Base-by-base conservation (phyloP, 164 flowering plant species). In the Stephania cephalantha region DNA sequence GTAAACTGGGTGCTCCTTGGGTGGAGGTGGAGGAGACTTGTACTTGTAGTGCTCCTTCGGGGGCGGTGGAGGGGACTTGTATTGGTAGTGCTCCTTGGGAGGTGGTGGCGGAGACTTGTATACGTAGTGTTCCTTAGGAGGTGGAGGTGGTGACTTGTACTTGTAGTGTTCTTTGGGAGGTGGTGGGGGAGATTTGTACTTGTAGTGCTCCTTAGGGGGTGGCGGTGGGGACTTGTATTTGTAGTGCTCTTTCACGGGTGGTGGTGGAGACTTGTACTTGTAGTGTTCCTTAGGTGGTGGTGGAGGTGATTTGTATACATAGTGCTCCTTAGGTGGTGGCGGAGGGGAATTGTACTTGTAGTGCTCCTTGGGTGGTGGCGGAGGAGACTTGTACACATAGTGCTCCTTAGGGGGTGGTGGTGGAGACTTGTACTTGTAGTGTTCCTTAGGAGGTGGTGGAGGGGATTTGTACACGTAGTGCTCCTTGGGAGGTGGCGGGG, bases 1-100 rank as follows among this genome's bases (percentile, higher is more conserved):
- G 18, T 55, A 73, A 8, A 68, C 46, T n/a, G 79, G 79, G 17
- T 55, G 63, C 17, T 55, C 63, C 63, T 55, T 55, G 15, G 79
- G 79, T 6, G 79, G 75, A 30, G 71, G 74, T 7, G 63, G 63
- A 15, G 63, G 63, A 15, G 78, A 70, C 69, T 76, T 61, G 72
- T 75, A 75, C 17, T 48, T 17, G 46, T 55, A 55, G 63, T 55
- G 63, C n/a, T 55, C 63, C 63, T 55, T 55, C 3, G 78, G 70
- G 30, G 70, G 70, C 30, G 70, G 78, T 46, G 81, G 81, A 18
- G 71, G 75, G n/a, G 68, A 48, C 8, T 71, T 48, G 20, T 55
- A 55, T 4, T 55, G 8, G 64, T 48, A 50, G 22, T 25, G 18
- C 7, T 55, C 63, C 63, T 55, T 55, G n/a, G 53, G 45, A 2